These are phyloP conservation scores for Miamiensis avidus DNA, from an alignment of 169 alveolate species.

Conservation along the genomic window DNA sequence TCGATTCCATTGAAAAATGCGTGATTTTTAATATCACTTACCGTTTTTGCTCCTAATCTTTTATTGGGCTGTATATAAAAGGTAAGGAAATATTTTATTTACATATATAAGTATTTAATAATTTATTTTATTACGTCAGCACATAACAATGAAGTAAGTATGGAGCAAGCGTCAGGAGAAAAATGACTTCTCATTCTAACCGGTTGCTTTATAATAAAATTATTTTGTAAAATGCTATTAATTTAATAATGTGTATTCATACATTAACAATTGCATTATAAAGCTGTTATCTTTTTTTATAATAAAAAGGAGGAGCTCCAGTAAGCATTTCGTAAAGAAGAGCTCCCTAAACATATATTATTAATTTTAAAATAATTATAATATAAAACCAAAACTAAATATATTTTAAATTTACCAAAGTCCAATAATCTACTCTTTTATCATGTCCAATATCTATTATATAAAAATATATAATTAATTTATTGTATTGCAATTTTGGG, in stretches of 20 bases:
- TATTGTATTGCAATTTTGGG: not conserved
- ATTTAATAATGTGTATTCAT: not conserved
- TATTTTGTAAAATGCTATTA: not conserved
- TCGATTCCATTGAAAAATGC: conserved; percentile 57
- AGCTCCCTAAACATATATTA: conserved; percentile 40
- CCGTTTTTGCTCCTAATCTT: not conserved
- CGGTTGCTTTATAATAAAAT: not conserved
- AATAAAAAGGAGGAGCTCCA: conserved; percentile 64
- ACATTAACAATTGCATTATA: conserved; percentile 35
- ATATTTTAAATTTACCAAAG: conserved; percentile 6
- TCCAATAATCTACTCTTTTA: conserved; percentile 73
- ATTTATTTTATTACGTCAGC: not conserved
- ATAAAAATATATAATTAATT: not conserved
- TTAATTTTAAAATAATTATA: too few species aligned
- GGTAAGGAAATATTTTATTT: not conserved
- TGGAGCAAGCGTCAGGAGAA: not conserved
- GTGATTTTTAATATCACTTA: conserved; percentile 36
- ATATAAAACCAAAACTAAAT: too few species aligned
- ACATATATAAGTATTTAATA: conserved; percentile 1
- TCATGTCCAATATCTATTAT: conserved; percentile 40
- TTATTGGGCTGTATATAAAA: not conserved
- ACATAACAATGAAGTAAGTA: not conserved
- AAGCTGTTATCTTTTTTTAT: conserved; percentile 41
- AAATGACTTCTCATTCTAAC: conserved; percentile 5
- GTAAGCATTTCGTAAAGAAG: conserved; percentile 67